Evolutionary conservation across 257 asterid species (phyloP).

Genomic region (Solanum chaucha): DNA sequence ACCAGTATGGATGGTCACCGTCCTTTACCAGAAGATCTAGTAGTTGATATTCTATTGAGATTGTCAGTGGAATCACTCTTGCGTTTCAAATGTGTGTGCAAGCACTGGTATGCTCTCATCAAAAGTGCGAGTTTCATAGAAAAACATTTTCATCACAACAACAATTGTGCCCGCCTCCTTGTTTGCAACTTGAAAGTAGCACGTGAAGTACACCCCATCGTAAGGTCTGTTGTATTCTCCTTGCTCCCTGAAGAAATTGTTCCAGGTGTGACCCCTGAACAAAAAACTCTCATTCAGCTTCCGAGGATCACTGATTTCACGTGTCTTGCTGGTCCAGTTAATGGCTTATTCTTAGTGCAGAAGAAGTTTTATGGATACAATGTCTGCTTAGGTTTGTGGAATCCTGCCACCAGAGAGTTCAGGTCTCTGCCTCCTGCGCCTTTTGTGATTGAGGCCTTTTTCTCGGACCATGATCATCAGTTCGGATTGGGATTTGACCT

Average conservation of each 20-base stretch:
- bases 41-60: too few relatives aligned
- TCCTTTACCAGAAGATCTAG: too few relatives aligned
- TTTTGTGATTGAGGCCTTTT: too few relatives aligned
- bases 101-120: constrained; percentile 6
- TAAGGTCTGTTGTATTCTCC: not conserved
- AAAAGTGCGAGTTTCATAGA: constrained; percentile 11
- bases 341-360: not conserved
- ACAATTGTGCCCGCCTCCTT: too few relatives aligned
- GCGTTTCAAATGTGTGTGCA: too few relatives aligned
- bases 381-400: not conserved
- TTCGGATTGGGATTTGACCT: too few relatives aligned
- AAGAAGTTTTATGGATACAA: not conserved
- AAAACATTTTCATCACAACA: constrained; percentile 10
- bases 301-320: not conserved
- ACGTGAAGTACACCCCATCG: too few relatives aligned
- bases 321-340: not conserved
- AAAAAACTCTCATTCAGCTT: not conserved
- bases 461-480: too few relatives aligned
- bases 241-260: not conserved
- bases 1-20: too few relatives aligned
- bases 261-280: not conserved
- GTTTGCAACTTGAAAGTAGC: too few relatives aligned
- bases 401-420: not conserved
- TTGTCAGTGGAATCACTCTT: too few relatives aligned
- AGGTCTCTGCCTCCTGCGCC: too few relatives aligned